A percentile compares a stretch with the other conserved stretches of the same genome.
phyloP scores from a whole-genome alignment of 2,329 filamentous ascomycete genomes.

The Aquanectria penicillioides region DNA sequence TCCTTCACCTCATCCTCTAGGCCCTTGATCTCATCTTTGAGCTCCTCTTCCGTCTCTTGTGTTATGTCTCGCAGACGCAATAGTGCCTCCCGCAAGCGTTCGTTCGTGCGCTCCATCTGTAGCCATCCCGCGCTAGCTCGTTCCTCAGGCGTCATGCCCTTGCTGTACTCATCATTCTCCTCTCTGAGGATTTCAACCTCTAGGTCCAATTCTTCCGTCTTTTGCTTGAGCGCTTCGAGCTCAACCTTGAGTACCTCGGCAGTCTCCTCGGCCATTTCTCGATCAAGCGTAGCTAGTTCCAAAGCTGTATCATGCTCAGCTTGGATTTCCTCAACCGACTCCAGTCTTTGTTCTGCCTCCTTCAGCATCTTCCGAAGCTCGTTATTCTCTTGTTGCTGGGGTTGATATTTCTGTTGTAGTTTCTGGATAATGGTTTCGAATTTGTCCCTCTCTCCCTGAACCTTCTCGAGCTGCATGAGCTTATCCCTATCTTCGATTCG shows the following conservation, averaged over 20 bases:
- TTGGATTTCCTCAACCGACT: constrained; percentile 75
- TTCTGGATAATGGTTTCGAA: constrained; percentile 90
- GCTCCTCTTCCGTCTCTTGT: constrained; percentile 83
- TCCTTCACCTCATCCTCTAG: constrained; percentile 80
- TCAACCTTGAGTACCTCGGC: constrained; percentile 85
- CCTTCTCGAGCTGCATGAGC: constrained; percentile 78
- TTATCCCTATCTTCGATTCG: constrained; percentile 86
- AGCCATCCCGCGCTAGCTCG: constrained; percentile 87
- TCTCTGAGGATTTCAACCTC: constrained; percentile 88
- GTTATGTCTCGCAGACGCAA: constrained; percentile 87
- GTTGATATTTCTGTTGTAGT: constrained; percentile 87
- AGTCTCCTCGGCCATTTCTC: constrained; percentile 96
- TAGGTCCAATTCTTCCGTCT: constrained; percentile 84
- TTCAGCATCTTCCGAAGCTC: constrained; percentile 82
- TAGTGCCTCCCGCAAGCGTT: constrained; percentile 85
- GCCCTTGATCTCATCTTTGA: constrained; percentile 77
- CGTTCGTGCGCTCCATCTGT: constrained; percentile 90
- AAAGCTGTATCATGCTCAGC: constrained; percentile 86
- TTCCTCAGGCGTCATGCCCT: constrained; percentile 90
- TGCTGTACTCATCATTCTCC: constrained; percentile 85
- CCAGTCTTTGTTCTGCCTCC: constrained; percentile 75
- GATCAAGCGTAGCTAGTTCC: constrained; percentile 88
- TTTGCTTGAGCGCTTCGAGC: constrained; percentile 78
- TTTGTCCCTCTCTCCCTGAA: constrained; percentile 80
- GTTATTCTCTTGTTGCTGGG: constrained; percentile 81